These are phyloP conservation scores for Colletotrichum spaethianum DNA, from an alignment of 2,329 filamentous ascomycete species.

Conservation along the genomic window DNA sequence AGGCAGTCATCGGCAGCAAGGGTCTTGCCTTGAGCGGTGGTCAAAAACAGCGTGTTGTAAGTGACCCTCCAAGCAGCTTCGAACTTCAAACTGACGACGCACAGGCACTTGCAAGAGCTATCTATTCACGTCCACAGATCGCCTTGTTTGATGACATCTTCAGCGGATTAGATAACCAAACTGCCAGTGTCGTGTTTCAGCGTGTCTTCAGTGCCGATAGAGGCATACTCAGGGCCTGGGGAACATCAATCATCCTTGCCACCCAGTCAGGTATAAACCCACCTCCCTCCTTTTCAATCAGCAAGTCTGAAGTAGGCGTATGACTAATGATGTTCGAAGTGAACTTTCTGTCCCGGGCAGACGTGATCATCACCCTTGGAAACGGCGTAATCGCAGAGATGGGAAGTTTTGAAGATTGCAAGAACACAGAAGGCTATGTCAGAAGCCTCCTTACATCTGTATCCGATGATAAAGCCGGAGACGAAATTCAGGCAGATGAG, in stretches of 20 bases:
- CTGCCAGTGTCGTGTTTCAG: conserved; percentile 50
- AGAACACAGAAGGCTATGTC: conserved; percentile 50
- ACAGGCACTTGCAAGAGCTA: conserved; percentile 55
- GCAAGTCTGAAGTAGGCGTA: not conserved
- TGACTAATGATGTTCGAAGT: conserved; percentile 1
- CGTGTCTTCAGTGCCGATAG: conserved; percentile 46
- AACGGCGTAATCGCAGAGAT: conserved; percentile 52
- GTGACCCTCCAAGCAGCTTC: not conserved
- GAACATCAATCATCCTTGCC: conserved; percentile 54
- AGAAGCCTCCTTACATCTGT: conserved; percentile 44
- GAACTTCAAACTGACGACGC: conserved; percentile 8
- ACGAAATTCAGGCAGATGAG: not conserved
- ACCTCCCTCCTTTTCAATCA: not conserved
- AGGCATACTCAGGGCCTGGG: conserved; percentile 48
- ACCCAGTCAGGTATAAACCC: conserved; percentile 52
- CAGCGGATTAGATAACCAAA: conserved; percentile 54
- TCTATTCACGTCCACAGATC: conserved; percentile 52
- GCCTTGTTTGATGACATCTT: conserved; percentile 57
- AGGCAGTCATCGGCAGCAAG: conserved; percentile 59
- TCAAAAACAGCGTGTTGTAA: conserved; percentile 59
- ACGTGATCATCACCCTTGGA: conserved; percentile 52
- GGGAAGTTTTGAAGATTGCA: conserved; percentile 52
- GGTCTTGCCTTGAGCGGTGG: conserved; percentile 63
- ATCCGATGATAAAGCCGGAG: not conserved
- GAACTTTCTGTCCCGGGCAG: conserved; percentile 50